phyloP scores from a whole-genome alignment of 495 filamentous ascomycete genomes.

The Penicillium flavigenum region DNA sequence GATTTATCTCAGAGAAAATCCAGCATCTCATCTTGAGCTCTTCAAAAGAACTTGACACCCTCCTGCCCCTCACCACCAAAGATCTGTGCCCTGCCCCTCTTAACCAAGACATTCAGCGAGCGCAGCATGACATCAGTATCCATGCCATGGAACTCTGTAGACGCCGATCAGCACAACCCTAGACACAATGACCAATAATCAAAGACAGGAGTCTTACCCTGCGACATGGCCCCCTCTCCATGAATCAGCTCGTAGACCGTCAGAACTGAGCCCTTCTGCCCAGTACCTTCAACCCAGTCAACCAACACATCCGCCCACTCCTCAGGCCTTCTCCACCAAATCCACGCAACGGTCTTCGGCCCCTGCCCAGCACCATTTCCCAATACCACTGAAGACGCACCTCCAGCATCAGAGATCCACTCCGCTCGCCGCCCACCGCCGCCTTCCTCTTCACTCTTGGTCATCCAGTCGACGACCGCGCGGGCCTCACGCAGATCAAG shows the following conservation, averaged over 20 bases:
- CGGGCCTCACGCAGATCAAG: slow-evolving; percentile 62
- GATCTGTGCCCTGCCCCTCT: slow-evolving; percentile 86
- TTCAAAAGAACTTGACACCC: slow-evolving; percentile 94
- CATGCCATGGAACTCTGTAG: slow-evolving; percentile 81
- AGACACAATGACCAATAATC: background rate
- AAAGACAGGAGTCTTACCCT: slow-evolving; percentile 47
- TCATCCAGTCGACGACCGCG: slow-evolving; percentile 73
- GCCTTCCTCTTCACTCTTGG: slow-evolving; percentile 57
- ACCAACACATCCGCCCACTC: slow-evolving; percentile 68
- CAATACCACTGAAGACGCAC: background rate
- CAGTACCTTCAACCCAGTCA: slow-evolving; percentile 70
- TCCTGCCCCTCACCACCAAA: slow-evolving; percentile 83
- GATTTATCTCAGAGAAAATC: slow-evolving; percentile 18
- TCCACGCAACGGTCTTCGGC: slow-evolving; percentile 50
- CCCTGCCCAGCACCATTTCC: slow-evolving; percentile 11
- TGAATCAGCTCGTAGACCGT: slow-evolving; percentile 75
- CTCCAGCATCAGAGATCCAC: slow-evolving; percentile 50
- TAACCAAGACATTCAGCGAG: slow-evolving; percentile 76
- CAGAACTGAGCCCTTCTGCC: slow-evolving; percentile 69
- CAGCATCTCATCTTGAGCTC: slow-evolving; percentile 1
- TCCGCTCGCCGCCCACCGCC: slow-evolving; percentile 62
- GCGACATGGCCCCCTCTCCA: slow-evolving; percentile 60
- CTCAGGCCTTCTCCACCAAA: slow-evolving; percentile 70
- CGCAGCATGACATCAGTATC: slow-evolving; percentile 75
- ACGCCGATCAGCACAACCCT: slow-evolving; percentile 18